Evolutionary conservation across 371 early-diverging fungal species (phyloP).

Genomic region (Mortierella polycephala): DNA sequence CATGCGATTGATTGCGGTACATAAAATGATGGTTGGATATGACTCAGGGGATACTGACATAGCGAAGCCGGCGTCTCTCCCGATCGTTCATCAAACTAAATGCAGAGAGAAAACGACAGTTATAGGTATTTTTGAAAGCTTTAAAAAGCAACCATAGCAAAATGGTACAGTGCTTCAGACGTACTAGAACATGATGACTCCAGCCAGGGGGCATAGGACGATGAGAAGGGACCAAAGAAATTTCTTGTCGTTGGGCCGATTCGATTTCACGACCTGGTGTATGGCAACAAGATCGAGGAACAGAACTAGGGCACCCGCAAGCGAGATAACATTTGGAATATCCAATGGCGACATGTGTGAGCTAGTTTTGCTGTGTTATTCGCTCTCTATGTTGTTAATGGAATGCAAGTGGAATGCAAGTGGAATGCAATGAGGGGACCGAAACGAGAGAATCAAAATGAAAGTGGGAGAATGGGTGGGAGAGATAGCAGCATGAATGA

Average conservation of each 20-base stretch:
- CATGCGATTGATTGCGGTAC: background rate
- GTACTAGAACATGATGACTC: slow-evolving; percentile 70
- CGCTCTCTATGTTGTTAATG: too few relatives aligned
- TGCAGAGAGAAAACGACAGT: background rate
- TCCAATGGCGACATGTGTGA: slow-evolving; percentile 17
- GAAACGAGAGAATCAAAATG: too few relatives aligned
- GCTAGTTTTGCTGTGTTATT: background rate
- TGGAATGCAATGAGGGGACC: too few relatives aligned
- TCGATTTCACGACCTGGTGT: slow-evolving; percentile 67
- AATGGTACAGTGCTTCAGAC: slow-evolving; percentile 16
- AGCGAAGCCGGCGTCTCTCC: slow-evolving; percentile 11
- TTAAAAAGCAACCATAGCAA: background rate
- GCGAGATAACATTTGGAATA: slow-evolving; percentile 23
- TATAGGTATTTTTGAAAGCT: background rate
- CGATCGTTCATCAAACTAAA: slow-evolving; percentile 4
- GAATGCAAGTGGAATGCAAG: too few relatives aligned
- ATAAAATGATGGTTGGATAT: background rate
- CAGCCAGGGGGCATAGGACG: slow-evolving; percentile 68
- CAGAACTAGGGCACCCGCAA: slow-evolving; percentile 63
- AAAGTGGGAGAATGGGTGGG: too few relatives aligned
- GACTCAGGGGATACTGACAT: background rate
- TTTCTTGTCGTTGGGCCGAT: slow-evolving; percentile 60
- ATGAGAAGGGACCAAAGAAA: slow-evolving; percentile 68
- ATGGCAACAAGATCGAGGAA: slow-evolving; percentile 64
- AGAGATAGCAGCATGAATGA: too few relatives aligned